Evolutionary conservation across 2,329 filamentous ascomycete species (phyloP).

Genomic region (Claviceps pusilla): DNA sequence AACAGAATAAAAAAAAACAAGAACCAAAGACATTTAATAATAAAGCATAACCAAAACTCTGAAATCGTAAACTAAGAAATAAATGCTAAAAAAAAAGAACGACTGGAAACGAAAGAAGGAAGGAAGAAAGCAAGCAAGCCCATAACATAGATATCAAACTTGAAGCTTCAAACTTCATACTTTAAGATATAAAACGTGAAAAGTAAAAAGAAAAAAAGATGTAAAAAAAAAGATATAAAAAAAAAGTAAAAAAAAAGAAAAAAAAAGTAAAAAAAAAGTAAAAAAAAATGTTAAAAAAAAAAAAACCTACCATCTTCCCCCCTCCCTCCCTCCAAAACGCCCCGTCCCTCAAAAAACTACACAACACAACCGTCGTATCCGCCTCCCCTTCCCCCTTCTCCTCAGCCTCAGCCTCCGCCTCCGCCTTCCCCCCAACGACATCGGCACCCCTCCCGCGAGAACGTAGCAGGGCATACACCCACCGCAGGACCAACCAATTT

Average conservation of each 20-base stretch:
- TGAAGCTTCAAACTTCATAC: no score
- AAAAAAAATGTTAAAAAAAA: background rate
- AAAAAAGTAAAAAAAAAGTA: background rate
- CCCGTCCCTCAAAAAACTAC: slow-evolving; percentile 69
- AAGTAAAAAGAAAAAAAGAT: background rate
- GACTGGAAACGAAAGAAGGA: no score
- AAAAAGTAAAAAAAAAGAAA: background rate
- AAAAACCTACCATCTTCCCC: slow-evolving; percentile 42
- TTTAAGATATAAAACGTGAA: no score
- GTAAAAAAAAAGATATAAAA: background rate
- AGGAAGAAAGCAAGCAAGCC: no score
- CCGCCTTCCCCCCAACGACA: no score
- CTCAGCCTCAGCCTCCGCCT: background rate
- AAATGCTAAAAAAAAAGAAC: no score
- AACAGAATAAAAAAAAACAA: no score
- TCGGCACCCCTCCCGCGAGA: no score
- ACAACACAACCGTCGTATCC: slow-evolving; percentile 46
- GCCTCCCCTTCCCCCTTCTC: slow-evolving; percentile 4
- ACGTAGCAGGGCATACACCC: slow-evolving; percentile 33
- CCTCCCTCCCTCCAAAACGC: slow-evolving; percentile 64
- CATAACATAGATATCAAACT: no score
- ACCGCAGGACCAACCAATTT: slow-evolving; percentile 50
- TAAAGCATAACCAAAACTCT: no score
- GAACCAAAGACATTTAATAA: no score
- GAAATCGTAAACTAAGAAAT: no score